Evolutionary conservation across 129 eudicot genomes (phyloP).

Genomic region (Ambrosia artemisiifolia): DNA sequence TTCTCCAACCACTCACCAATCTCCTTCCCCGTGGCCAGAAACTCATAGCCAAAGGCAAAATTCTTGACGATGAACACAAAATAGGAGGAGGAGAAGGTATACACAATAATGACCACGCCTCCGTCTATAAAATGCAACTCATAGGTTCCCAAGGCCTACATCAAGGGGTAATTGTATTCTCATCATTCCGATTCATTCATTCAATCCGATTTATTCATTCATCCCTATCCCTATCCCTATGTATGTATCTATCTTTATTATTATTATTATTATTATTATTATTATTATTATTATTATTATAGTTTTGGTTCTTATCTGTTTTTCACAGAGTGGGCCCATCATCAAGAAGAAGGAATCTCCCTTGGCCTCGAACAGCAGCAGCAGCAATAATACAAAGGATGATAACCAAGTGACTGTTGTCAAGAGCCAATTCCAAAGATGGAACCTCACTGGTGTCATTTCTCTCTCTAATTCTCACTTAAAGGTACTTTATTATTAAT

Average conservation of each 20-base stretch:
- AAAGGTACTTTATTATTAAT: too few relatives aligned
- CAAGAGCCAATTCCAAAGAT: slow-evolving; percentile 55
- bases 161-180: slow-evolving; percentile 67
- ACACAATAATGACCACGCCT: slow-evolving; percentile 40
- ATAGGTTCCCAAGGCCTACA: slow-evolving; percentile 89
- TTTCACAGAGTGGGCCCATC: slow-evolving; percentile 86
- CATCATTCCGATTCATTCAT: background rate
- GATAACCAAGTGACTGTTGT: slow-evolving; percentile 28
- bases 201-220: too few relatives aligned
- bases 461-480: slow-evolving; percentile 54
- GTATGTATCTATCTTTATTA: too few relatives aligned
- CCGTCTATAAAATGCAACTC: slow-evolving; percentile 70
- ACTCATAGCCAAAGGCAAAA: slow-evolving; percentile 79
- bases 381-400: slow-evolving; percentile 21
- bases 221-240: too few relatives aligned
- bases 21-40: slow-evolving; percentile 98
- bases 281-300: too few relatives aligned
- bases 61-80: slow-evolving; percentile 60
- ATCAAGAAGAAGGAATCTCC: slow-evolving; percentile 63
- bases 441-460: slow-evolving; percentile 86
- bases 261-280: too few relatives aligned
- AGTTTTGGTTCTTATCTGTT: too few relatives aligned
- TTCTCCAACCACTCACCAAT: slow-evolving; percentile 79
- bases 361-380: slow-evolving; percentile 27
- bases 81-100: slow-evolving; percentile 42